phyloP scores from a whole-genome alignment of 1,284 basidiomycete genomes.

The Farysia itapuensis region DNA sequence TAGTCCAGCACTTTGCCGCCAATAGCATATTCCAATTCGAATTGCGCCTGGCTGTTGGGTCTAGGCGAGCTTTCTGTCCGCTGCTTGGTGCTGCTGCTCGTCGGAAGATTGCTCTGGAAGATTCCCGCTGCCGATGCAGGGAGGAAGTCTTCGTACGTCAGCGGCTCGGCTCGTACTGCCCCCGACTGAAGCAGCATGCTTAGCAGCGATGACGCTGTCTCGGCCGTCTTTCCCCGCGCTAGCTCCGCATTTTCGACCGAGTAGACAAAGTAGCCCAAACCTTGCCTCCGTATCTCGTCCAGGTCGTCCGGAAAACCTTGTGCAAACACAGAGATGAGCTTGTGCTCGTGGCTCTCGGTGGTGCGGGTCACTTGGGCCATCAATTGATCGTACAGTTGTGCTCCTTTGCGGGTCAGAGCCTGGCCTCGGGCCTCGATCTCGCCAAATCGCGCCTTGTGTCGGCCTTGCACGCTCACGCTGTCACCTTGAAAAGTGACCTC shows the following conservation, averaged over 20 bases:
- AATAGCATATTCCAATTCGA: conserved; percentile 9
- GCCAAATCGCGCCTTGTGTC: conserved; percentile 62
- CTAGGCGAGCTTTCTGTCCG: not conserved
- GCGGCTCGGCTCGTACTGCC: conserved; percentile 52
- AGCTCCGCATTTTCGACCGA: conserved; percentile 2
- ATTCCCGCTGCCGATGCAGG: conserved; percentile 63
- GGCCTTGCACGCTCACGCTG: conserved; percentile 34
- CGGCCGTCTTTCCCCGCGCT: conserved; percentile 1
- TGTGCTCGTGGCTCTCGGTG: conserved; percentile 32
- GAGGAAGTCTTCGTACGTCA: conserved; percentile 63
- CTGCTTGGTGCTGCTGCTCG: not conserved
- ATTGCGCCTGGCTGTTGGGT: not conserved
- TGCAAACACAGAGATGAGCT: conserved; percentile 42
- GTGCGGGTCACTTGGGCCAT: conserved; percentile 51
- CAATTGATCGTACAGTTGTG: conserved; percentile 19
- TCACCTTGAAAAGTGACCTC: conserved; percentile 56
- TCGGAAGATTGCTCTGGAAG: conserved; percentile 60
- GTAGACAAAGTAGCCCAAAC: conserved; percentile 44
- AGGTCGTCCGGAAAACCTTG: conserved; percentile 57
- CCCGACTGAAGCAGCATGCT: conserved; percentile 52
- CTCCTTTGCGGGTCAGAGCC: conserved; percentile 60
- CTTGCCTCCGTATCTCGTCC: conserved; percentile 55
- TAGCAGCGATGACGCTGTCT: conserved; percentile 3
- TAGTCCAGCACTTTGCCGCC: conserved; percentile 27
- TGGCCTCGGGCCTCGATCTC: conserved; percentile 62